Conservation (phyloP, 2,329 filamentous ascomycete species). For the Mollisiaceae sp. region DNA sequence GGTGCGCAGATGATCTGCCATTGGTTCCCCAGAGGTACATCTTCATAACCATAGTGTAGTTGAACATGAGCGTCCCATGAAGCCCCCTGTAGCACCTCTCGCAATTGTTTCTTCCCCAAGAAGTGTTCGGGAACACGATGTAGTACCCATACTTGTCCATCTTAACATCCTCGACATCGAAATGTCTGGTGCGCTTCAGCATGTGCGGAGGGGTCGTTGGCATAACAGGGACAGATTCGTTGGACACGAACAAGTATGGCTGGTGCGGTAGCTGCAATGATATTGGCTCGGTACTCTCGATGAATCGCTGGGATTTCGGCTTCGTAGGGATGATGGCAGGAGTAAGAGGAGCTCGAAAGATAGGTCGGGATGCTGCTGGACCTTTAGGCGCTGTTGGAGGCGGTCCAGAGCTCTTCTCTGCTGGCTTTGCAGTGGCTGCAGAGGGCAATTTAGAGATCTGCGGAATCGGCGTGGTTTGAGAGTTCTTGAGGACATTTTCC, state of each 20-base stretch:
- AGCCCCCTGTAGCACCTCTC: constrained; percentile 79
- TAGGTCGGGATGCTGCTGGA: constrained; percentile 50
- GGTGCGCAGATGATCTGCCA: constrained; percentile 26
- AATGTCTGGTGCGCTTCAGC: constrained; percentile 85
- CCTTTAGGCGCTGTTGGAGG: constrained; percentile 88
- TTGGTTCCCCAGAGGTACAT: constrained; percentile 55
- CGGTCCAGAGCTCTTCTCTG: constrained; percentile 60
- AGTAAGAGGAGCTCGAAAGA: constrained; percentile 39
- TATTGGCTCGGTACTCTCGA: constrained; percentile 65
- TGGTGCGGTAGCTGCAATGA: constrained; percentile 73
- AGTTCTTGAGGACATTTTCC: constrained; percentile 72
- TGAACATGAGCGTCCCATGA: constrained; percentile 86
- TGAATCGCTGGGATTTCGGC: constrained; percentile 55
- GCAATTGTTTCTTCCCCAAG: constrained; percentile 77
- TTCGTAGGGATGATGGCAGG: constrained; percentile 46
- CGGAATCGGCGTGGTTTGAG: constrained; percentile 47
- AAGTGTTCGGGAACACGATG: constrained; percentile 83
- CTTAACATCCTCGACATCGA: constrained; percentile 79
- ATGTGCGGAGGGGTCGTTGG: constrained; percentile 86
- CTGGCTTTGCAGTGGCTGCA: constrained; percentile 42
- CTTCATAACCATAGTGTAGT: constrained; percentile 91
- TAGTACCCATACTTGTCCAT: constrained; percentile 89
- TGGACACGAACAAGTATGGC: constrained; percentile 91
- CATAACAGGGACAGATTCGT: constrained; percentile 85
- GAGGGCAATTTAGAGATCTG: constrained; percentile 36